Evolutionary conservation across 441 rosid genomes (phyloP).

Genomic region (Arabidopsis hybrid): DNA sequence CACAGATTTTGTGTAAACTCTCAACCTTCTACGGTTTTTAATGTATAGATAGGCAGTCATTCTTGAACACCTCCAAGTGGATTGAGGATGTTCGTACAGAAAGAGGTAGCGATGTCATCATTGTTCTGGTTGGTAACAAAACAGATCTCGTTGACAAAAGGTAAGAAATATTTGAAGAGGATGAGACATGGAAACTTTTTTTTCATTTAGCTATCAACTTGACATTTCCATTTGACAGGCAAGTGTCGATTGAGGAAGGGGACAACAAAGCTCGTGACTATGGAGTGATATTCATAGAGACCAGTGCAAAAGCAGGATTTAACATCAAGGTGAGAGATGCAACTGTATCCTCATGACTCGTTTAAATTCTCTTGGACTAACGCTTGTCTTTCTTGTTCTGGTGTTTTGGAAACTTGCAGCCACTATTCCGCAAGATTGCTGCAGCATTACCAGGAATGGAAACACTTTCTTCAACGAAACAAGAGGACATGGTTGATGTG

Average conservation of each 20-base stretch:
- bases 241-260: slow-evolving; percentile 80
- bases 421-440: slow-evolving; percentile 73
- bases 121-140: slow-evolving; percentile 67
- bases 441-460: slow-evolving; percentile 78
- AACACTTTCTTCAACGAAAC: slow-evolving; percentile 54
- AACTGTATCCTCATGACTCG: background rate
- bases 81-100: slow-evolving; percentile 64
- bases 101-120: slow-evolving; percentile 65
- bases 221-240: slow-evolving; percentile 50
- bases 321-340: slow-evolving; percentile 64
- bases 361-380: slow-evolving; percentile 9
- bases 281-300: slow-evolving; percentile 76
- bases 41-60: slow-evolving; percentile 54
- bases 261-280: slow-evolving; percentile 75
- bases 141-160: slow-evolving; percentile 70
- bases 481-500: slow-evolving; percentile 66
- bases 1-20: slow-evolving; percentile 11
- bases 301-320: slow-evolving; percentile 86
- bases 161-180: slow-evolving; percentile 32
- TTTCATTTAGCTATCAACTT: slow-evolving; percentile 7
- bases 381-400: background rate
- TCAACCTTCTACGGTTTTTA: background rate
- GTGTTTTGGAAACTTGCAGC: slow-evolving; percentile 43
- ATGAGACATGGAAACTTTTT: slow-evolving; percentile 3
- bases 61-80: slow-evolving; percentile 63